phyloP scores from a whole-genome alignment of 441 rosid genomes.

The Syzygium malaccense region DNA sequence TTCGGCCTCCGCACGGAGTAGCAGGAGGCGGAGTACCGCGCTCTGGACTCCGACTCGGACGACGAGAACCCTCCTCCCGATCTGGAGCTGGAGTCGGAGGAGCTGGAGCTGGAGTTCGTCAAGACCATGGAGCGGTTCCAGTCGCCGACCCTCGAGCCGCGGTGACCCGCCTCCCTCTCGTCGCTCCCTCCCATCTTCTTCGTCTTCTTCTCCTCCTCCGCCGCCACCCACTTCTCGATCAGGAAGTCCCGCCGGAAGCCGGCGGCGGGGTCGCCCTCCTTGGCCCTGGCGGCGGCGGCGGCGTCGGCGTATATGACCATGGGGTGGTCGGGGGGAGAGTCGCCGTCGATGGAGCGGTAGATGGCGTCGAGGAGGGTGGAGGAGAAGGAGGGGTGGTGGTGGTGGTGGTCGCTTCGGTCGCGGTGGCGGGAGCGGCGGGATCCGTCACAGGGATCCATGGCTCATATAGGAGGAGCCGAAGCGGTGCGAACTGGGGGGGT shows the following conservation, averaged over 20 bases:
- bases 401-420: background rate
- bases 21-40: conserved; percentile 1
- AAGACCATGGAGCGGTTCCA: background rate
- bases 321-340: background rate
- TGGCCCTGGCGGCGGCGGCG: background rate
- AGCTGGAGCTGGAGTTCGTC: conserved; percentile 14
- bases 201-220: background rate
- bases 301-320: background rate
- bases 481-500: background rate
- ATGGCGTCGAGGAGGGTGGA: conserved; percentile 18
- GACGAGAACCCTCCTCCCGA: conserved; percentile 12
- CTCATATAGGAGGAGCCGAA: background rate
- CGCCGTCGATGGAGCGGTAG: conserved; percentile 17
- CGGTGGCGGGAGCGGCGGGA: background rate
- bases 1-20: conserved; percentile 5
- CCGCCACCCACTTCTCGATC: background rate
- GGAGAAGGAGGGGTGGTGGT: conserved; percentile 8
- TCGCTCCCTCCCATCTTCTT: background rate
- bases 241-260: background rate
- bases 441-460: background rate
- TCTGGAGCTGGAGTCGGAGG: conserved; percentile 12
- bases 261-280: background rate
- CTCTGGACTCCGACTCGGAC: conserved; percentile 8
- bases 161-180: background rate
- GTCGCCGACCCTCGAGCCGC: background rate